phyloP scores from a whole-genome alignment of 352 stramenopile species.

The Pythium vanterpoolii region DNA sequence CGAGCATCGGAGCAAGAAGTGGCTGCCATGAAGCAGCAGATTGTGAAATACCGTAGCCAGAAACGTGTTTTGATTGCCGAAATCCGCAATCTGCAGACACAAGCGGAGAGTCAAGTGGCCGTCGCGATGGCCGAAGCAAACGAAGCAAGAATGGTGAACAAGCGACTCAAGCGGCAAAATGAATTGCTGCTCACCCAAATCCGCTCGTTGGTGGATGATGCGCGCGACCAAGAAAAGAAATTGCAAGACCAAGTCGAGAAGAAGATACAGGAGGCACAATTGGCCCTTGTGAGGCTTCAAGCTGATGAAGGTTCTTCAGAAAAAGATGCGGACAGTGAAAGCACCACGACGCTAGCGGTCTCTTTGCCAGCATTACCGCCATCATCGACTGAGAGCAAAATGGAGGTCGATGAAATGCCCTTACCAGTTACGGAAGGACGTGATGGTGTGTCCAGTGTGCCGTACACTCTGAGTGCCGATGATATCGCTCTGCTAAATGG shows the following conservation, averaged over 20 bases:
- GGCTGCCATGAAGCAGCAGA: conserved; percentile 55
- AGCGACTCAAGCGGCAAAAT: conserved; percentile 79
- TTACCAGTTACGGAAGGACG: neutral
- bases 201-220: conserved; percentile 63
- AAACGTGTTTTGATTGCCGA: conserved; percentile 76
- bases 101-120: conserved; percentile 68
- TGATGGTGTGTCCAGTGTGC: conserved; percentile 25
- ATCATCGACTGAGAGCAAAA: neutral
- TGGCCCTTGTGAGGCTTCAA: conserved; percentile 23
- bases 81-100: conserved; percentile 74
- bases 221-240: conserved; percentile 47
- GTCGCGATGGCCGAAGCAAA: conserved; percentile 82
- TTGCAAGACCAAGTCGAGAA: conserved; percentile 27
- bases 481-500: conserved; percentile 79
- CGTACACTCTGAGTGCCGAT: conserved; percentile 64
- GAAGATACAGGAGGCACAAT: conserved; percentile 15
- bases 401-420: neutral
- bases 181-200: conserved; percentile 79
- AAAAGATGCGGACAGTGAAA: conserved; percentile 4
- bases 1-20: conserved; percentile 47
- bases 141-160: conserved; percentile 86
- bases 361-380: neutral
- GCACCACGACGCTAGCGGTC: neutral
- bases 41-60: conserved; percentile 77
- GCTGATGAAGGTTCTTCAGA: conserved; percentile 2